A percentile compares a stretch with the other conserved stretches of the same genome.
These are phyloP conservation scores for Saccharomycopsis lassenensis DNA, from an alignment of 805 yeast genomes.

Conservation along the genomic window DNA sequence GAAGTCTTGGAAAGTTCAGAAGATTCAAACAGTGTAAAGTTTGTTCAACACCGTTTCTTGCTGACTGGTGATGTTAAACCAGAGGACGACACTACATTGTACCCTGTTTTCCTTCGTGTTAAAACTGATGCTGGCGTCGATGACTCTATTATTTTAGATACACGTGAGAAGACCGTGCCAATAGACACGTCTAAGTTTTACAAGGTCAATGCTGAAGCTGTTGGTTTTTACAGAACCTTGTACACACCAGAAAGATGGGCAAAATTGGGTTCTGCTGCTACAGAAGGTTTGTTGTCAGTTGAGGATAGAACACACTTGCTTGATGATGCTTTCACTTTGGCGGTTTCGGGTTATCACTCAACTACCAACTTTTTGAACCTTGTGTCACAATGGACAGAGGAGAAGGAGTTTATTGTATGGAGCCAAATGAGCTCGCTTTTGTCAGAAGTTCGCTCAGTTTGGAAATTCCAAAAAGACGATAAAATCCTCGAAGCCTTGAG, in stretches of 20 bases:
- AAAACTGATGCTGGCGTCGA: slow-evolving; percentile 50
- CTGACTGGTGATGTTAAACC: slow-evolving; percentile 68
- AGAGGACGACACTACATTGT: slow-evolving; percentile 59
- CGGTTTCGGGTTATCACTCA: slow-evolving; percentile 58
- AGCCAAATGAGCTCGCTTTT: slow-evolving; percentile 43
- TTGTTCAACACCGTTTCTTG: slow-evolving; percentile 65
- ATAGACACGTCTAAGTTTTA: slow-evolving; percentile 39
- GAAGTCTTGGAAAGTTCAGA: slow-evolving; percentile 54
- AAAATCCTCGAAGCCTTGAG: slow-evolving; percentile 36
- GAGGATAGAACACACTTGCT: slow-evolving; percentile 73
- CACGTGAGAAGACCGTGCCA: slow-evolving; percentile 35
- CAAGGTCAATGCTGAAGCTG: slow-evolving; percentile 63
- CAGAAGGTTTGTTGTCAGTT: slow-evolving; percentile 47
- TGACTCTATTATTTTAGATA: slow-evolving; percentile 43
- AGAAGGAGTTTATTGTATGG: slow-evolving; percentile 59
- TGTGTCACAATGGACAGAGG: slow-evolving; percentile 49
- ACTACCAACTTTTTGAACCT: slow-evolving; percentile 51
- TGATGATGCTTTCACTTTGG: slow-evolving; percentile 66
- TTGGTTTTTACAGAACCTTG: slow-evolving; percentile 67
- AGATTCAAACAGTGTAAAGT: slow-evolving; percentile 36
- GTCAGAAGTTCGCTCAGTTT: slow-evolving; percentile 38
- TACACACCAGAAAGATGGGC: slow-evolving; percentile 61
- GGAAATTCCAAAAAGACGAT: slow-evolving; percentile 40
- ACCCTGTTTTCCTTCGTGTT: slow-evolving; percentile 62
- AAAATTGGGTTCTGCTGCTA: slow-evolving; percentile 51